Conservation (phyloP, 176 grass and related monocot genomes). For the Carex scoparia region DNA sequence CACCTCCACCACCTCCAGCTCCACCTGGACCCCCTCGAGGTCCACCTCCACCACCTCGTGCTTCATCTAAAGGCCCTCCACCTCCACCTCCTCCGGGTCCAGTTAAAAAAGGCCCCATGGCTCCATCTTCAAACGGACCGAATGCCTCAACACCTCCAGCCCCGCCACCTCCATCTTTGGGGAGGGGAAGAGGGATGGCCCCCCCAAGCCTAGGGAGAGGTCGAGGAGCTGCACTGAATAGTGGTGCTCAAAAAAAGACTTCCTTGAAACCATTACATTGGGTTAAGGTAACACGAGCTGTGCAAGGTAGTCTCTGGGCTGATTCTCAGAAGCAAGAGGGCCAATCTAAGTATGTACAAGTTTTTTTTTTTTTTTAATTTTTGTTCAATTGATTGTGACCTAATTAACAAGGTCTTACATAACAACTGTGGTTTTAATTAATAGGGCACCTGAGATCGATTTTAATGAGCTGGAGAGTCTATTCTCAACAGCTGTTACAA, state of each 20-base stretch:
- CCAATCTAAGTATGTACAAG: slow-evolving; percentile 65
- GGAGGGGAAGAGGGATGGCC: slow-evolving; percentile 43
- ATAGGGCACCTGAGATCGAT: slow-evolving; percentile 80
- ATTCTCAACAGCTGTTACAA: slow-evolving; percentile 59
- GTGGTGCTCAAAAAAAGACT: slow-evolving; percentile 67
- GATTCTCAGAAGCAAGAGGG: slow-evolving; percentile 85
- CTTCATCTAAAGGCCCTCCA: slow-evolving; percentile 38
- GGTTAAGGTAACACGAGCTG: slow-evolving; percentile 91
- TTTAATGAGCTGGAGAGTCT: slow-evolving; percentile 69
- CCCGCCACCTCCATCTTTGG: slow-evolving; percentile 44
- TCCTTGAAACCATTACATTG: slow-evolving; percentile 94
- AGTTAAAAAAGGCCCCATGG: slow-evolving; percentile 19
- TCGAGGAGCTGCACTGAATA: slow-evolving; percentile 41
- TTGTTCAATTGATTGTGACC: slow-evolving; percentile 1
- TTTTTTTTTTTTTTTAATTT: neutral
- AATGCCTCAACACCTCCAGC: slow-evolving; percentile 40
- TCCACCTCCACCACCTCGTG: slow-evolving; percentile 48
- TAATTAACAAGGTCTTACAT: neutral
- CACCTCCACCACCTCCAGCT: slow-evolving; percentile 26
- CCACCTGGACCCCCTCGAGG: slow-evolving; percentile 32
- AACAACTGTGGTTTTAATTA: neutral
- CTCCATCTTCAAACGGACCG: slow-evolving; percentile 53
- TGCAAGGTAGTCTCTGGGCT: slow-evolving; percentile 98
- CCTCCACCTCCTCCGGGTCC: slow-evolving; percentile 45
- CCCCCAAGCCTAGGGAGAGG: slow-evolving; percentile 48